Base-by-base conservation (phyloP, 1,139 yeast genomes). In the Geotrichum bryndzae region DNA sequence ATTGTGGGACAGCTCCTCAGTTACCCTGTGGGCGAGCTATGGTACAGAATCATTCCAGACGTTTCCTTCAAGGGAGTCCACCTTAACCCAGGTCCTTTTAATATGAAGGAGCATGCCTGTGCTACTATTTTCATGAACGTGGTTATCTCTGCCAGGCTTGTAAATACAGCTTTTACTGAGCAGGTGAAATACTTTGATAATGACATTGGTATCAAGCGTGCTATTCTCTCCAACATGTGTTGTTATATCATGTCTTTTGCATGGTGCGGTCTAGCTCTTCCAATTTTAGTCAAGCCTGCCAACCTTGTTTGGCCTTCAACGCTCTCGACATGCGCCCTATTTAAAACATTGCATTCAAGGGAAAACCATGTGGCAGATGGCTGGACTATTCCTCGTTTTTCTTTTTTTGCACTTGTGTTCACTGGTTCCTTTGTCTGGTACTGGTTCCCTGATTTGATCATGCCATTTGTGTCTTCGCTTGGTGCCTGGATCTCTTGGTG, bases 51-150 rank as follows among this genome's bases (percentile, higher is more conserved):
- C 27, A 57, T 81, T 29, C 85, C 85, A 2, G 71, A 78, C 64
- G 33, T 50, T 8, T 25, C 33, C 13, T 50, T 50, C 11, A 50
- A 22, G 8, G 31, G 33, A 10, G 23, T 29, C 15, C 53, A 27
- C 31, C 29, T 45, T 11, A 83, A 83, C 72, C 85, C 86, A 1
- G 84, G 84, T 57, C 68, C 80, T 13, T 83, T 82, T 73, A 82
- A 80, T 68, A 70, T 79, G 65, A 82, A 83, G 68, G 86, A 83
- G 69, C 86, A 83, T 68, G 75, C 85, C n/a, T 70, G 82, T 59
- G 77, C 82, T 63, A 79, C 82, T 13, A 77, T 82, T 59, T 81
- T 81, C 82, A 68, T 77, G 13, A 78, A 77, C 59, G 78, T 80
- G 10, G 77, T 78, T 41, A n/a, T 64, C 84, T 77, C 83, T 57